Percentiles rank a stretch among this genome's conserved stretches.
These are phyloP conservation scores for Taiozyma sp. DNA, from an alignment of 1,139 yeast genomes.

Conservation along the genomic window DNA sequence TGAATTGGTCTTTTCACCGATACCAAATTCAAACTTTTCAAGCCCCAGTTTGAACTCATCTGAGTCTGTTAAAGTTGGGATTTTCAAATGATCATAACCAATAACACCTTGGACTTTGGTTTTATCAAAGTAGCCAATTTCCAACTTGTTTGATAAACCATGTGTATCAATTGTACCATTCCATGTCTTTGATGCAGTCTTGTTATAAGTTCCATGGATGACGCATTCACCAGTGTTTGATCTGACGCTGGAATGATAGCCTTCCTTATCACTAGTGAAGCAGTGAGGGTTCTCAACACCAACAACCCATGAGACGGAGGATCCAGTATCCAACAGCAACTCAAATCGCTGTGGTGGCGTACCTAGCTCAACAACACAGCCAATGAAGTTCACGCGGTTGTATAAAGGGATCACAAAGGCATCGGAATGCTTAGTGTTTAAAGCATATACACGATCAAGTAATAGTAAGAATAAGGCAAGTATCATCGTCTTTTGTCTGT, in stretches of 20 bases:
- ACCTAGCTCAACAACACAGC: slow-evolving; percentile 36
- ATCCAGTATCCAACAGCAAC: slow-evolving; percentile 63
- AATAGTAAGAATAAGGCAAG: not conserved
- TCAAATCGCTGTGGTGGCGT: slow-evolving; percentile 46
- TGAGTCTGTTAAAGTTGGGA: slow-evolving; percentile 25
- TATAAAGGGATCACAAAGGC: slow-evolving; percentile 2
- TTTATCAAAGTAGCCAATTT: slow-evolving; percentile 32
- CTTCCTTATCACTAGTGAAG: slow-evolving; percentile 3
- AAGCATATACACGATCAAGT: not conserved
- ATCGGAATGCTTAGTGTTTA: slow-evolving; percentile 1
- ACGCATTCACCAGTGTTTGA: slow-evolving; percentile 5
- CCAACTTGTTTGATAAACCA: slow-evolving; percentile 3
- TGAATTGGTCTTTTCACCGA: slow-evolving; percentile 48
- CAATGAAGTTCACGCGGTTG: slow-evolving; percentile 8
- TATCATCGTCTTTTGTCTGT: not conserved
- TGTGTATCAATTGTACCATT: slow-evolving; percentile 2
- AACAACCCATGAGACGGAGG: slow-evolving; percentile 61
- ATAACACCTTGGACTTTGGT: slow-evolving; percentile 55
- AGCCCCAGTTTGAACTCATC: slow-evolving; percentile 38
- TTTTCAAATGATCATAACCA: slow-evolving; percentile 47
- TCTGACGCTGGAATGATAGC: not conserved
- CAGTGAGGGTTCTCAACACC: slow-evolving; percentile 25
- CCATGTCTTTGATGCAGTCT: slow-evolving; percentile 34
- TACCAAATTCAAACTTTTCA: slow-evolving; percentile 39
- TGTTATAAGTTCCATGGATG: slow-evolving; percentile 39